Base-by-base conservation (phyloP, 208 protist genomes). In the Tritrichomonas musculus region DNA sequence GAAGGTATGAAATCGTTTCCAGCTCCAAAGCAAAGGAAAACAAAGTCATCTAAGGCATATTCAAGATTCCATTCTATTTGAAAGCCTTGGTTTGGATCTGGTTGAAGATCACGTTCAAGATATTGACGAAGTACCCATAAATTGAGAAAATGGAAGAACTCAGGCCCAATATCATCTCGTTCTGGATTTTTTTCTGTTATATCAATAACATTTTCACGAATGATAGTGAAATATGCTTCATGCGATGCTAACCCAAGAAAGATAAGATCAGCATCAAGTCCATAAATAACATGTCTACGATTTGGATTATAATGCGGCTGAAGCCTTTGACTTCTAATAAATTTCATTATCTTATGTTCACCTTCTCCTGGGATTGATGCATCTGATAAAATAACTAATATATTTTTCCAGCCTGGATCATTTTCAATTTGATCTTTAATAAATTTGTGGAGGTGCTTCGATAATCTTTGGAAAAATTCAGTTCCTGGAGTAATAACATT, bases 301-400 rank as follows among this genome's bases (percentile, higher is more conserved):
- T 98, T 97, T 30, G 98, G 95, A 94, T 98, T 95, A 95, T 99
- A 98, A 36, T 95, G 96, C 0, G 96, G 96, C 94, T 97, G 94
- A 94, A 96, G 96, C 95, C 98, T 98, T 80, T 97, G 96, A 41
- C 96, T 94, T 73, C 99, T 96, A 93, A 99, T 99, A 94, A 98
- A 99, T 92, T 98, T 97, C 92, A 99, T 98, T 92, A 99, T 99
- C 95, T 99, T 99, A 95, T 99, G 98, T 96, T 99, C 98, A 41
- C 98, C 98, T 96, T 99, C 98, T 2, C 98, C 98, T 20, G 98
- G 97, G 92, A 97, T 96, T 92, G 92, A 47, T 0, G 94, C 84
- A 65, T 94, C 98, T 47, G 97, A 98, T 92, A 94, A 39, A n/a
- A 80, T 92, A 30, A 93, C 55, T 22, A 53, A 64, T 33, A 95